A percentile compares a stretch with the other conserved stretches of the same genome.
Conservation (phyloP, 2,329 filamentous ascomycete species). For the Aspergillus udagawae region DNA sequence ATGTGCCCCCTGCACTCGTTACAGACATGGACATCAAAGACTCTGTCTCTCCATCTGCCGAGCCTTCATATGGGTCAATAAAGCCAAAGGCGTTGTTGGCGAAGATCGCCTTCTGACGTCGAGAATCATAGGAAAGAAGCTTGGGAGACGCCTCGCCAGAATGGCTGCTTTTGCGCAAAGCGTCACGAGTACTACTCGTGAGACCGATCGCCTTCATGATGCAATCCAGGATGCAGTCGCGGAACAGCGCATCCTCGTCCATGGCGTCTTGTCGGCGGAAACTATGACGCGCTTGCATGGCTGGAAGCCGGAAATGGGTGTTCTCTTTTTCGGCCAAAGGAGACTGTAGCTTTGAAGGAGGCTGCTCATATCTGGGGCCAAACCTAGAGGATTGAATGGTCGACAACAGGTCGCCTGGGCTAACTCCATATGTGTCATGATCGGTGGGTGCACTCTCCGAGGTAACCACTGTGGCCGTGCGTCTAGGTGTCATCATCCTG, state of each 20-base stretch:
- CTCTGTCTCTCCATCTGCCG: slow-evolving; percentile 75
- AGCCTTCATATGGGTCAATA: slow-evolving; percentile 75
- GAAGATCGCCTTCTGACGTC: slow-evolving; percentile 73
- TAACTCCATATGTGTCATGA: slow-evolving; percentile 47
- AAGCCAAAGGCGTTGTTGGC: slow-evolving; percentile 89
- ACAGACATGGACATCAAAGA: slow-evolving; percentile 69
- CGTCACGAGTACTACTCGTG: slow-evolving; percentile 59
- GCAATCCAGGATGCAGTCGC: slow-evolving; percentile 86
- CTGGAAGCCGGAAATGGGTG: slow-evolving; percentile 31
- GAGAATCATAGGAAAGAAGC: slow-evolving; percentile 77
- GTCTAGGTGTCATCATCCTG: slow-evolving; percentile 46
- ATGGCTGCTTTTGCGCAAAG: slow-evolving; percentile 56
- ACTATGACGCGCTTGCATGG: slow-evolving; percentile 22
- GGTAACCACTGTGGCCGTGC: slow-evolving; percentile 16
- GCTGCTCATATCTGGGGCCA: slow-evolving; percentile 47
- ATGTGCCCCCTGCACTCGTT: slow-evolving; percentile 58
- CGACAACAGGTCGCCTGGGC: slow-evolving; percentile 73
- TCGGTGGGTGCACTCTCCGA: slow-evolving; percentile 22
- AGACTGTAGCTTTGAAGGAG: slow-evolving; percentile 27
- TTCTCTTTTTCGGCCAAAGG: slow-evolving; percentile 45
- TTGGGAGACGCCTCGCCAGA: slow-evolving; percentile 84
- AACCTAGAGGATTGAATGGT: slow-evolving; percentile 69
- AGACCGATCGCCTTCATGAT: slow-evolving; percentile 93
- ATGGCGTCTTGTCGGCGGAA: slow-evolving; percentile 73
- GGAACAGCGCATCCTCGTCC: slow-evolving; percentile 84